phyloP scores from a whole-genome alignment of 1,284 basidiomycete species.

The Microbotryum violaceum region DNA sequence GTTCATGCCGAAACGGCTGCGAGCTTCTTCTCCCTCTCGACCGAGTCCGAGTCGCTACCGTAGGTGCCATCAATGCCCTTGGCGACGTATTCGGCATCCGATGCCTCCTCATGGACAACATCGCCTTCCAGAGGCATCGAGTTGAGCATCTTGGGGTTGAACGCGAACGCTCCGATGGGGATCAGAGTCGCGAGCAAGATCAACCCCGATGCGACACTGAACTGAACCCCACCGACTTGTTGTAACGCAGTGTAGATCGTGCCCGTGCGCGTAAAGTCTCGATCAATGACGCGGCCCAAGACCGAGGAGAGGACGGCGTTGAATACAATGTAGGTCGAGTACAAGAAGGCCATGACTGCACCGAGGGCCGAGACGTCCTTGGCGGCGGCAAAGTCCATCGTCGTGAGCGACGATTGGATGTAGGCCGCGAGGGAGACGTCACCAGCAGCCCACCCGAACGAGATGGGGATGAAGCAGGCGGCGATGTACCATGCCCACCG shows the following conservation, averaged over 20 bases:
- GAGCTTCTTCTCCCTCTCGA: too few relatives aligned
- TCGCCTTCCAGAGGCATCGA: constrained; percentile 24
- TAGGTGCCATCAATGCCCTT: too few relatives aligned
- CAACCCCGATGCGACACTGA: constrained; percentile 39
- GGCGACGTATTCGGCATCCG: too few relatives aligned
- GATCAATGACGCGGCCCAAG: constrained; percentile 41
- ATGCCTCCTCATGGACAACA: too few relatives aligned
- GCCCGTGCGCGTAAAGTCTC: constrained; percentile 23
- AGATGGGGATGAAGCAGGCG: constrained; percentile 39
- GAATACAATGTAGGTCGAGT: constrained; percentile 35
- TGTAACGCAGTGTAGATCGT: constrained; percentile 24
- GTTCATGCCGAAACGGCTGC: too few relatives aligned
- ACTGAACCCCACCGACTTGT: constrained; percentile 32
- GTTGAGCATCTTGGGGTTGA: constrained; percentile 41
- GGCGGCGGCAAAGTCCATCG: constrained; percentile 36
- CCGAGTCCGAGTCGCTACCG: too few relatives aligned
- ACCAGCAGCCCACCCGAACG: constrained; percentile 43
- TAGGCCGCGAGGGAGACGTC: constrained; percentile 43
- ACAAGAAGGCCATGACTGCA: constrained; percentile 42
- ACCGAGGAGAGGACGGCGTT: constrained; percentile 41
- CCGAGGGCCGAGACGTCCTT: constrained; percentile 40
- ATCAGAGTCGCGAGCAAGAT: constrained; percentile 41
- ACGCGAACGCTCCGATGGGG: constrained; percentile 38
- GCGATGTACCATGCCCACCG: constrained; percentile 37
- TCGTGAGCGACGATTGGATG: constrained; percentile 41